Evolutionary conservation across 225 moss, liverwort and hornwort genomes (phyloP).

Genomic region (Lunularia cruciata): DNA sequence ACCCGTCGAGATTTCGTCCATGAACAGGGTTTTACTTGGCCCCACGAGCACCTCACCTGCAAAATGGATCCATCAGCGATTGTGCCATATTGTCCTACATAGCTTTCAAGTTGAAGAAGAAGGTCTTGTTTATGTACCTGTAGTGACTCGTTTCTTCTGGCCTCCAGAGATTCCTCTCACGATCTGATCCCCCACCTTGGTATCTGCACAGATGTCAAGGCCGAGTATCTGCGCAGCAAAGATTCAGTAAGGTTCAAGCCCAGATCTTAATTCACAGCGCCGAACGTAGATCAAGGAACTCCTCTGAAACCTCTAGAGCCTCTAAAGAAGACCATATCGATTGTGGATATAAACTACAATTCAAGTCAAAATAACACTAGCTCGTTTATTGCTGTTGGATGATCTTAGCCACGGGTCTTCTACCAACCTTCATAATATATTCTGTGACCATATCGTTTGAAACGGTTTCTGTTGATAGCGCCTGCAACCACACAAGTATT

Average conservation of each 20-base stretch:
- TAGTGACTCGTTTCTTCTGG: conserved; percentile 83
- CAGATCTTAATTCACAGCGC: not conserved
- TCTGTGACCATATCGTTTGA: not conserved
- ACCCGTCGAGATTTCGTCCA: conserved; percentile 77
- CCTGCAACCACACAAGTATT: too few species aligned
- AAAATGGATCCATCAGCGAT: too few species aligned
- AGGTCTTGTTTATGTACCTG: conserved; percentile 37
- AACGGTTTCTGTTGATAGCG: not conserved
- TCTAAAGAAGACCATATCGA: not conserved
- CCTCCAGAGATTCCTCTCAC: conserved; percentile 85
- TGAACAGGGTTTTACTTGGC: conserved; percentile 62
- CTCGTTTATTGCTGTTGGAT: too few species aligned
- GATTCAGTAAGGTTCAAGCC: not conserved
- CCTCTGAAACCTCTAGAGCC: not conserved
- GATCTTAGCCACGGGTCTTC: conserved; percentile 9
- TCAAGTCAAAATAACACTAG: too few species aligned
- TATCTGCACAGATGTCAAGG: conserved; percentile 78
- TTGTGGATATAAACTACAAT: too few species aligned
- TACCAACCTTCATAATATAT: conserved; percentile 12
- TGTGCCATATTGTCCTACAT: not conserved
- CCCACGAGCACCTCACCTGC: conserved; percentile 78
- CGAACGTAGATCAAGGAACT: not conserved
- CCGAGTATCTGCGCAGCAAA: conserved; percentile 65
- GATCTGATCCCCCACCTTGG: conserved; percentile 66
- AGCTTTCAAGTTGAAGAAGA: not conserved